A percentile compares a stretch with the other conserved stretches of the same genome.
These are phyloP conservation scores for Rhodotorula toruloides DNA, from an alignment of 768 basidiomycete genomes.

Conservation along the genomic window DNA sequence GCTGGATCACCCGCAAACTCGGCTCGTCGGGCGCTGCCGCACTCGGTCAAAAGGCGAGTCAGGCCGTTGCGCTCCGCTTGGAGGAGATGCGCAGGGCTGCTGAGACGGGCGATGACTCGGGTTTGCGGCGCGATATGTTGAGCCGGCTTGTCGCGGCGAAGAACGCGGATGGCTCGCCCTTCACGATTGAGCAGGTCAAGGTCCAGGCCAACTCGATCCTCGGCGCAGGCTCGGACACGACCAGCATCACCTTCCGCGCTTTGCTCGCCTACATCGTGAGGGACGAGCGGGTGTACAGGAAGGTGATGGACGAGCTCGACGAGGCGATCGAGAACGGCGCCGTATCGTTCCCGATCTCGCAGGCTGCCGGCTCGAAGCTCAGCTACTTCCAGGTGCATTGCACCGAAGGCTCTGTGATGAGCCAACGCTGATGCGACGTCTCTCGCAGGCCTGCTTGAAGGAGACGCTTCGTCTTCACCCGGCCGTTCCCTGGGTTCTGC, in stretches of 20 bases:
- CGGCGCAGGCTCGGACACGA: constrained; percentile 18
- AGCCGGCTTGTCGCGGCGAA: constrained; percentile 8
- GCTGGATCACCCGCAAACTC: constrained; percentile 1
- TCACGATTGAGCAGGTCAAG: constrained; percentile 7
- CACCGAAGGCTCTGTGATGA: too few species aligned
- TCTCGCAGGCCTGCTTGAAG: constrained; percentile 32
- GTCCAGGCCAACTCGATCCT: constrained; percentile 5
- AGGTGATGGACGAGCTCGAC: constrained; percentile 11
- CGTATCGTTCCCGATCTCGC: neutral
- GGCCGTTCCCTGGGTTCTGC: constrained; percentile 27
- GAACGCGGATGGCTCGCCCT: constrained; percentile 7
- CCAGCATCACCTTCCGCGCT: constrained; percentile 5
- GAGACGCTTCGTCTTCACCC: constrained; percentile 38
- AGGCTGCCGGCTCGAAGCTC: neutral
- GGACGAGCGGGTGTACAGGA: neutral
- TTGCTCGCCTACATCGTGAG: constrained; percentile 15
- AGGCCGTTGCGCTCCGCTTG: neutral
- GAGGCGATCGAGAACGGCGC: neutral
- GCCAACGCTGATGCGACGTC: neutral
- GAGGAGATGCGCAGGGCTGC: neutral
- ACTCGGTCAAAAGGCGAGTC: neutral
- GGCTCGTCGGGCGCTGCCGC: constrained; percentile 2
- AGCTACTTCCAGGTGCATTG: neutral
- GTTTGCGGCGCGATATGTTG: neutral
- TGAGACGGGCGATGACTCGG: neutral